Base-by-base conservation (phyloP, 176 grass and related monocot genomes). In the Triticum monococcum region DNA sequence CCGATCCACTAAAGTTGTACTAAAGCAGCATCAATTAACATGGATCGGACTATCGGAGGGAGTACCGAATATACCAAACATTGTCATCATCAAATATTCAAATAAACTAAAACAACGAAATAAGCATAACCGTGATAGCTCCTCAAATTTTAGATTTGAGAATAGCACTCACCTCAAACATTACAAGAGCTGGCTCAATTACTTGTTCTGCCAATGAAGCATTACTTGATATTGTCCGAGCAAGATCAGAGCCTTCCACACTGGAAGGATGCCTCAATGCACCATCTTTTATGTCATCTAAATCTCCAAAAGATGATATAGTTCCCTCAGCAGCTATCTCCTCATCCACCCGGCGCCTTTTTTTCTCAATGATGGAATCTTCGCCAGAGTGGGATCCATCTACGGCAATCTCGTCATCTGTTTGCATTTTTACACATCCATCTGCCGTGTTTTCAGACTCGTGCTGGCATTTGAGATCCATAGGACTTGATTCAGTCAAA, bases 181-280 rank as follows among this genome's bases (percentile, higher is more conserved):
- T 99, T 64, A 99, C 97, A 87, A 99, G 97, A 40, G 97, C 89
- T 24, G 97, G 97, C 72, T 99, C 97, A 40, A 99, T 96, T 70
- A 91, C 97, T 92, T 94, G 89, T 83, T 99, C 97, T 63, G 97
- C 94, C 79, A 94, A 86, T 68, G 97, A 99, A 16, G 97, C 94
- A 89, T 99, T 99, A 88, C 81, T 99, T 46, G 86, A 79, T 80
- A 75, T 76, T 83, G 85, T 88, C 66, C 83, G 89, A 67, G 85
- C 75, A 88, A 94, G 83, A 28, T 96, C 94, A 67, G 86, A 85
- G 23, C 72, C 84, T 75, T 94, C 92, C 46, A 77, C 41, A 64
- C 54, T 92, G 22, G 86, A 65, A 83, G 84, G 81, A 83, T 89
- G 90, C 77, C 85, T 86, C 87, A 92, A 87, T 79, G 81, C 23